Evolutionary conservation across 768 basidiomycete genomes (phyloP), one percentile per base, ranked within the genome.

Genomic region (Trametes cinnabarina): DNA sequence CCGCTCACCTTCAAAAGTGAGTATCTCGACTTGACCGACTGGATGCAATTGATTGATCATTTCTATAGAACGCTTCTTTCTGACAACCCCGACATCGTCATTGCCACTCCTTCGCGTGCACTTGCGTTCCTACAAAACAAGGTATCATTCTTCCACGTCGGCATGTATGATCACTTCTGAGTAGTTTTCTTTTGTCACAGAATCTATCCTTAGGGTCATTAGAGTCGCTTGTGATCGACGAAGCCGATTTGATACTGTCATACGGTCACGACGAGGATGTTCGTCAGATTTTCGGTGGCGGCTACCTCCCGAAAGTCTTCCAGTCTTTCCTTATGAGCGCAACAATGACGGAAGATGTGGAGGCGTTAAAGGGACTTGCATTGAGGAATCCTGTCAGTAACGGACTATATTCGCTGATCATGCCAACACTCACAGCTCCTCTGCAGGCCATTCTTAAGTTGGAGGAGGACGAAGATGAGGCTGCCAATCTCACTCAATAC

Each of bases 321-420:
- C 96, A 94, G 71, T 90, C 92, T 10, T 94, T 96, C 74, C 76
- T 99, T 32, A 97, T 98, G 93, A 94, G 90, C 68, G 96, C 97
- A 4, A 99, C 96, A 0, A 88, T 98, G 87, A 94, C 94, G 11
- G 91, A 94, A 65, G 97, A 98, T 65, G 93, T 99, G 3, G 92
- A 95, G 67, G 79, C 84, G 59, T 77, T 98, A 52, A 97, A 97
- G 71, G 92, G 94, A 4, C 79, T 98, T 35, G 81, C 89, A 5
- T 76, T 99, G 17, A 81, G 94, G 23, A 92, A 86, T 72, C 94
- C 96, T 7, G 95, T 96, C 63, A 51, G 89, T 77, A 11, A 19
- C 23, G 30, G 12, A 8, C 19, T 20, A 20, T 48, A 39, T n/a
- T n/a, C n/a, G n/a, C n/a, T n/a, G n/a, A n/a, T n/a, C n/a, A n/a